phyloP scores from a whole-genome alignment of 768 basidiomycete genomes.

The Amanita inopinata region DNA sequence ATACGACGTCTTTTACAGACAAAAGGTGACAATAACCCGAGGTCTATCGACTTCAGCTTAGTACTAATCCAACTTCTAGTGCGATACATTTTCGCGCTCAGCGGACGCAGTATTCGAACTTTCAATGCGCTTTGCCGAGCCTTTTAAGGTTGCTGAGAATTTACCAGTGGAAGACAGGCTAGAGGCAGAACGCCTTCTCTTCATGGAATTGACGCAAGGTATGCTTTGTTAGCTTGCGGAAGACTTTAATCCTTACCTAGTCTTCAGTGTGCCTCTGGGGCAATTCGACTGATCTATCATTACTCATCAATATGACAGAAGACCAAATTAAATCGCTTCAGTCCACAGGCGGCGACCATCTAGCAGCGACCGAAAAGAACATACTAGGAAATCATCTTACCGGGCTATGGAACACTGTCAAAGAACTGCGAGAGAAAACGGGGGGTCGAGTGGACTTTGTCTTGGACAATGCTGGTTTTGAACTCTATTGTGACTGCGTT shows the following conservation, averaged over 20 bases:
- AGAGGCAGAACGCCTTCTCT: constrained; percentile 77
- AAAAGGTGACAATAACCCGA: constrained; percentile 47
- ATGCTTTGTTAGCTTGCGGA: neutral
- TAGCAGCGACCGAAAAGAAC: constrained; percentile 94
- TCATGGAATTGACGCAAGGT: constrained; percentile 87
- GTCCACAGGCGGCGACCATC: constrained; percentile 90
- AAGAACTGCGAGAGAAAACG: constrained; percentile 56
- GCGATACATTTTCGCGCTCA: constrained; percentile 93
- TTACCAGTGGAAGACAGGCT: constrained; percentile 44
- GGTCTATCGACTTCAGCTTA: neutral
- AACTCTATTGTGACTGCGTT: constrained; percentile 80
- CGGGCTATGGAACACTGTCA: constrained; percentile 66
- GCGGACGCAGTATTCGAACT: constrained; percentile 89
- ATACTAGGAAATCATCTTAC: constrained; percentile 81
- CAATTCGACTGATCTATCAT: constrained; percentile 90
- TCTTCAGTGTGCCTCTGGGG: constrained; percentile 86
- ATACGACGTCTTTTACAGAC: constrained; percentile 93
- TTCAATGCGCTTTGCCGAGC: constrained; percentile 84
- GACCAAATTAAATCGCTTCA: constrained; percentile 96
- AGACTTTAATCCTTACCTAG: constrained; percentile 4
- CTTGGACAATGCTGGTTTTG: constrained; percentile 84
- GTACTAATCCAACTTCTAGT: constrained; percentile 31
- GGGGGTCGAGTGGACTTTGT: constrained; percentile 74
- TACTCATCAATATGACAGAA: constrained; percentile 96
- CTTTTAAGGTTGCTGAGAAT: constrained; percentile 53